Percentiles rank a stretch among this genome's conserved stretches.
Conservation (phyloP, 148 eudicot genomes). For the Tetragonia tetragonoides region DNA sequence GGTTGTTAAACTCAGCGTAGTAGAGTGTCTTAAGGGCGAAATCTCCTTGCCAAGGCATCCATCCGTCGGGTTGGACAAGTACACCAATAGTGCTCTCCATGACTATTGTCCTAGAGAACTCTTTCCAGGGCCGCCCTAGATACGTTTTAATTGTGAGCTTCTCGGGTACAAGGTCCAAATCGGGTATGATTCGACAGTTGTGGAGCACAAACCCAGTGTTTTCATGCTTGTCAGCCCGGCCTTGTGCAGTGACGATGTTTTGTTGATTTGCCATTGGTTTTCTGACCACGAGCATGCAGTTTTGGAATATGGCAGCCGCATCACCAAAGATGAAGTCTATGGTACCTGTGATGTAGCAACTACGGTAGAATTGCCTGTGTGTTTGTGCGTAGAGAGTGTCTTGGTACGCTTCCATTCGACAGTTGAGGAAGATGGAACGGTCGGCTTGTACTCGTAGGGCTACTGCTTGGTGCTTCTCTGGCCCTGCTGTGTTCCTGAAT, state of each 20-base stretch:
- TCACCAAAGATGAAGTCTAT: constrained; percentile 76
- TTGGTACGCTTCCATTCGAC: constrained; percentile 71
- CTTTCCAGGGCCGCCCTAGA: constrained; percentile 79
- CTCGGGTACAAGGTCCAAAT: constrained; percentile 34
- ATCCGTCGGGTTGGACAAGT: constrained; percentile 62
- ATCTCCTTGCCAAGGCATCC: constrained; percentile 51
- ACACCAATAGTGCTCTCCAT: constrained; percentile 63
- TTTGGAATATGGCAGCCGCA: constrained; percentile 62
- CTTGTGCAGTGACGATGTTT: constrained; percentile 68
- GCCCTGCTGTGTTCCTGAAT: constrained; percentile 76
- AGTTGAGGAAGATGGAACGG: constrained; percentile 59
- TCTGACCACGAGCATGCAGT: constrained; percentile 46
- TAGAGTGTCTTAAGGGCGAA: constrained; percentile 56
- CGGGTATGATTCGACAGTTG: constrained; percentile 52
- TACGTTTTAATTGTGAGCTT: constrained; percentile 47
- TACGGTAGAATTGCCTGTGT: constrained; percentile 61
- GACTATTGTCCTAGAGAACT: constrained; percentile 59
- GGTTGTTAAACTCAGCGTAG: constrained; percentile 60
- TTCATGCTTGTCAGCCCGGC: constrained; percentile 44
- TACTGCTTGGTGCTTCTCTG: constrained; percentile 77
- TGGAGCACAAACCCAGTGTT: constrained; percentile 62
- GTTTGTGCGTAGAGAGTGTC: constrained; percentile 64
- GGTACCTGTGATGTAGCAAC: constrained; percentile 64
- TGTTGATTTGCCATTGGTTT: constrained; percentile 57
- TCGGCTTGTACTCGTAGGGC: constrained; percentile 75